phyloP scores from a whole-genome alignment of 1,139 yeast species.

The Entelexis sorbosivorans region DNA sequence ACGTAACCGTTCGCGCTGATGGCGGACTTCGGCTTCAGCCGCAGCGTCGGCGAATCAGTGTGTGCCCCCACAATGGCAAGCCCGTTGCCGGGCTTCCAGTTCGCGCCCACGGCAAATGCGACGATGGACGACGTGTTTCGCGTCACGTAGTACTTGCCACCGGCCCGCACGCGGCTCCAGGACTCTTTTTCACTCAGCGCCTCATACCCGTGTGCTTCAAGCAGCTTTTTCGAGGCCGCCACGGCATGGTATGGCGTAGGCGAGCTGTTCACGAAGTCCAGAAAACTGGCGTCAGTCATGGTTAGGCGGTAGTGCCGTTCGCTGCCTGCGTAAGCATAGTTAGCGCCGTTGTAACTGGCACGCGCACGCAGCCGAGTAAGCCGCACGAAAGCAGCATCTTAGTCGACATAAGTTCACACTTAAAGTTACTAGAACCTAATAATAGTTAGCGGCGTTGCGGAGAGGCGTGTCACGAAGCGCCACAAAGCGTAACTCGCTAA shows the following conservation, averaged over 20 bases:
- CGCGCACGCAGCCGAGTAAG: too few relatives aligned
- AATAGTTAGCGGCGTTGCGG: too few relatives aligned
- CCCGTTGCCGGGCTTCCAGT: conserved; percentile 72
- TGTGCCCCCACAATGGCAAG: conserved; percentile 64
- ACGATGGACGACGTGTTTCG: conserved; percentile 70
- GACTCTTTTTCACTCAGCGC: conserved; percentile 61
- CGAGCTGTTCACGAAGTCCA: conserved; percentile 68
- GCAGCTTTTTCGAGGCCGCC: conserved; percentile 44
- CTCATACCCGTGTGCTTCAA: conserved; percentile 60
- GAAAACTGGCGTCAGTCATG: conserved; percentile 32
- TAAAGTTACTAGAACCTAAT: too few relatives aligned
- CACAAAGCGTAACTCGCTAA: too few relatives aligned
- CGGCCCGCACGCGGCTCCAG: conserved; percentile 54
- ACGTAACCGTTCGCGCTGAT: conserved; percentile 56
- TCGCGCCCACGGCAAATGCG: conserved; percentile 71
- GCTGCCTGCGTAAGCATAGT: not conserved
- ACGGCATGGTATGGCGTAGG: conserved; percentile 97
- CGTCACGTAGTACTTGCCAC: conserved; percentile 67
- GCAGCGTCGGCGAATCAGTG: conserved; percentile 75
- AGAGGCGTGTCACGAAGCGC: too few relatives aligned
- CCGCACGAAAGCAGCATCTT: too few relatives aligned
- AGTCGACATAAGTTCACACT: too few relatives aligned
- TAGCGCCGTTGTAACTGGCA: not conserved
- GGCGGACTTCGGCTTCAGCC: conserved; percentile 83
- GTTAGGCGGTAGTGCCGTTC: not conserved